phyloP scores from a whole-genome alignment of 129 eudicot species.

The Silybum marianum region DNA sequence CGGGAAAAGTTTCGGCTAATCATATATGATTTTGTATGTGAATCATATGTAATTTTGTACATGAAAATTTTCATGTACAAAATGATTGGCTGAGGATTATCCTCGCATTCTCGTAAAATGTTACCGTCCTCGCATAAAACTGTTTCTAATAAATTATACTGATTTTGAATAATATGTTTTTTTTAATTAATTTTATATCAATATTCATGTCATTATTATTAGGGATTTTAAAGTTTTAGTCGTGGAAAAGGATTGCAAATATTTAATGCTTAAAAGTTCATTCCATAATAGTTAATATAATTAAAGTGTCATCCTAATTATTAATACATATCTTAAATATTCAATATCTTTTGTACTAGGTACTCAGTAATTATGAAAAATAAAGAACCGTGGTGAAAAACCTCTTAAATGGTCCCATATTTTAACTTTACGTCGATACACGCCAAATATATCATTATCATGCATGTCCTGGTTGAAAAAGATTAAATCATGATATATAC shows the following conservation, averaged over 20 bases:
- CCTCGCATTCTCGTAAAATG: too few relatives aligned
- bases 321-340: not conserved
- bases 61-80: too few relatives aligned
- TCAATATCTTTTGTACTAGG: constrained; percentile 15
- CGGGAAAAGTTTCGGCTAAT: too few relatives aligned
- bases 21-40: too few relatives aligned
- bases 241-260: not conserved
- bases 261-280: constrained; percentile 8
- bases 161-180: not conserved
- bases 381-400: not conserved
- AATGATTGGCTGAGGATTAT: too few relatives aligned
- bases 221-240: not conserved
- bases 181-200: not conserved
- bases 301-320: constrained; percentile 23
- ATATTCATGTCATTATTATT: not conserved
- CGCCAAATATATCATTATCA: constrained; percentile 17
- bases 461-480: not conserved
- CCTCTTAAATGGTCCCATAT: constrained; percentile 10
- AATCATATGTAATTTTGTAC: too few relatives aligned
- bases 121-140: too few relatives aligned
- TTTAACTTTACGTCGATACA: constrained; percentile 18
- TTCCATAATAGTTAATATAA: constrained; percentile 5
- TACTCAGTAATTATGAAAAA: constrained; percentile 15
- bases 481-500: not conserved
- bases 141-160: not conserved